Evolutionary conservation across 441 rosid genomes (phyloP), one percentile per base, ranked within the genome.

Genomic region (Cnidoscolus chayamansa): DNA sequence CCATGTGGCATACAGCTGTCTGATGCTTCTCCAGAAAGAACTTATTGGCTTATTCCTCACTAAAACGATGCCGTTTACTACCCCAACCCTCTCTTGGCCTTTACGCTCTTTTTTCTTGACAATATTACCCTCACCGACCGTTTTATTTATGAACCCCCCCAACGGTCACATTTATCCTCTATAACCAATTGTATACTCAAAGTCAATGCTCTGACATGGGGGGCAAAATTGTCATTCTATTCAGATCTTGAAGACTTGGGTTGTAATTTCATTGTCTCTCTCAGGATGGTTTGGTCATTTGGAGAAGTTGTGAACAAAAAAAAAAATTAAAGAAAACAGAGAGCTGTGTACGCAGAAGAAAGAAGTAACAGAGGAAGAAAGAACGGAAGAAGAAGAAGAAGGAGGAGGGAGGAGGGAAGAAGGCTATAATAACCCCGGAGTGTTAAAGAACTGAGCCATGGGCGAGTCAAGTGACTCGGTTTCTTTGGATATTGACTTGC

Each of bases 391-490:
- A 60, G 48, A 66, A 16, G 71, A 61, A 47, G 55, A 43, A 66
- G 13, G 71, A 61, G 40, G 70, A 9, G 47, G 65, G 11, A 54
- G 1, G 53, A 9, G 47, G 65, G 11, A 54, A 0, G 53, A 65
- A 17, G 37, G 25, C 20, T 17, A 40, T 5, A 50, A 31, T 25
- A 25, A 30, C 19, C 47, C 4, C 45, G 30, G 65, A 32, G 59
- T 50, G 63, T 10, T 35, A 19, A 63, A 54, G 49, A 60, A 67
- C 72, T 56, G 81, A 72, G 75, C 68, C 58, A 89, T 91, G 90
- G 87, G 76, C 35, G 91, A 84, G 62, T 88, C 91, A 11, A 84
- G 87, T 68, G 90, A 75, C 83, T 85, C 90, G 35, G 86, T 92
- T 35, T 81, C 88, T 65, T 82, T 92, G 56, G 89, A 87, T 77